Conservation (phyloP, 306 rosid species). For the Quercus variabilis region DNA sequence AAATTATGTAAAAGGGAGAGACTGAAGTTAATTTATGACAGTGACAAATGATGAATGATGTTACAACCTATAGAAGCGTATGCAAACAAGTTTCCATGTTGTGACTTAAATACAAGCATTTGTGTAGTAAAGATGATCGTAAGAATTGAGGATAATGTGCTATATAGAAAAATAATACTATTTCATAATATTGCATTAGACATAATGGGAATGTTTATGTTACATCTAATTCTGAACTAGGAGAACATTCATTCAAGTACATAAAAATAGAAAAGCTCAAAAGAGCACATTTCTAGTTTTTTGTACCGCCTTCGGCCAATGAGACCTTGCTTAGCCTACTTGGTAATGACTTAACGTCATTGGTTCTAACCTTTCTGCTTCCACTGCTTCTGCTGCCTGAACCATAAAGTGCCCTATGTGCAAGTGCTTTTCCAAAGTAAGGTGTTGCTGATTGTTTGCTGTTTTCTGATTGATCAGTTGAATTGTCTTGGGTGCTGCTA, state of each 20-base stretch:
- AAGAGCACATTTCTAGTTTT: neutral
- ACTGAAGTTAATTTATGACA: no score
- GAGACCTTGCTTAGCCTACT: constrained; percentile 73
- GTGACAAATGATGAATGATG: no score
- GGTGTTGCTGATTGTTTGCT: constrained; percentile 3
- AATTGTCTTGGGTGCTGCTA: neutral
- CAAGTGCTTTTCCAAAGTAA: constrained; percentile 50
- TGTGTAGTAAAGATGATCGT: no score
- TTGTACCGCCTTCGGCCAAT: constrained; percentile 11
- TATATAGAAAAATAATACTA: neutral
- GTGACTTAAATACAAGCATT: no score
- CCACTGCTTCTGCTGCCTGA: constrained; percentile 16
- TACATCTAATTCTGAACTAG: neutral
- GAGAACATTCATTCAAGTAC: neutral
- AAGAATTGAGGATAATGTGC: no score
- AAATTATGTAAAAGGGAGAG: no score
- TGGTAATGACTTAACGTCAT: constrained; percentile 30
- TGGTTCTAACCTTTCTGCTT: constrained; percentile 29
- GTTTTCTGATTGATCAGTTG: constrained; percentile 11
- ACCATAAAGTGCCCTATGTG: constrained; percentile 46
- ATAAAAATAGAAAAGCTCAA: neutral
- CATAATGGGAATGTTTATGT: neutral
- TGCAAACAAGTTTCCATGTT: no score
- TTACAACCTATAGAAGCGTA: no score
- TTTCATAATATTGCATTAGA: neutral